phyloP scores from a whole-genome alignment of 345 rosid species.

The Eucalyptus cloeziana region DNA sequence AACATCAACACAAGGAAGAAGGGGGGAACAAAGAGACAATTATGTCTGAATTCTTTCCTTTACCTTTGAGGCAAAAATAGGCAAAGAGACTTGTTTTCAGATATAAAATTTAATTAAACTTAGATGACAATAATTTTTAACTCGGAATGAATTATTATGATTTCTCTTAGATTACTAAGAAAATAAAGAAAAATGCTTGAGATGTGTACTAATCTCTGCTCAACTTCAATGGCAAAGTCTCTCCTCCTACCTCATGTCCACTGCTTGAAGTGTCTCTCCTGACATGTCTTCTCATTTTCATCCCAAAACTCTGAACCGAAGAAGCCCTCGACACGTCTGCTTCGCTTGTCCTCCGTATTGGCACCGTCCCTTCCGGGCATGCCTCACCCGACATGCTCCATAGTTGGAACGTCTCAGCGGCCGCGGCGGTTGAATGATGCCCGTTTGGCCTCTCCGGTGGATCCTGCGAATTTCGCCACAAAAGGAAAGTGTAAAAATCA shows the following conservation, averaged over 20 bases:
- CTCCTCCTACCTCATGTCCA: constrained; percentile 71
- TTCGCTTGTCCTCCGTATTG: constrained; percentile 79
- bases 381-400: constrained; percentile 76
- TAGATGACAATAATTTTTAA: not conserved
- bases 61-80: not conserved
- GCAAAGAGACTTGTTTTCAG: not conserved
- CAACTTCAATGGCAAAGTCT: not conserved
- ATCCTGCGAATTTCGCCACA: constrained; percentile 29
- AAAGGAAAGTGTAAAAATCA: not conserved
- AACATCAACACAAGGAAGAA: not conserved
- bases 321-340: constrained; percentile 74
- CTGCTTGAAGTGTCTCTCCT: constrained; percentile 71
- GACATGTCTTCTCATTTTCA: constrained; percentile 41
- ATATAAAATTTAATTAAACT: not conserved
- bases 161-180: not conserved
- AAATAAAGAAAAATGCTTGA: not conserved
- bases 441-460: constrained; percentile 67
- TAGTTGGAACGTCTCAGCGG: constrained; percentile 37
- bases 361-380: constrained; percentile 90
- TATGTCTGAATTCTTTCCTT: not conserved
- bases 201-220: not conserved
- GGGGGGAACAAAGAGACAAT: not conserved
- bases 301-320: constrained; percentile 54
- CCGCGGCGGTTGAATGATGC: constrained; percentile 8
- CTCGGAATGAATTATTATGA: not conserved